phyloP scores from a whole-genome alignment of 2,329 filamentous ascomycete genomes.

The Metarhizium guizhouense region DNA sequence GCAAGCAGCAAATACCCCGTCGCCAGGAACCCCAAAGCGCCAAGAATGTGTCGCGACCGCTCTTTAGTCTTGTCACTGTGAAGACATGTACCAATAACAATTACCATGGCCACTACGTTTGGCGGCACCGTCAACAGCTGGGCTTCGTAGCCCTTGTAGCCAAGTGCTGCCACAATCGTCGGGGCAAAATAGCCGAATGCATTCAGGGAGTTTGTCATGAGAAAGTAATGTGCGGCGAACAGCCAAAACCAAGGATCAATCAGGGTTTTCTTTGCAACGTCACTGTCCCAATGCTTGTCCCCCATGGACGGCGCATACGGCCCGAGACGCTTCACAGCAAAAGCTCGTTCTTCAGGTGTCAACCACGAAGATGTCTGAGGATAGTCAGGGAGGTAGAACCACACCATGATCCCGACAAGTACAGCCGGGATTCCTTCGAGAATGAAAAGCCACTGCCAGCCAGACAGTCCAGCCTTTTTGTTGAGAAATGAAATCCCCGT shows the following conservation, averaged over 20 bases:
- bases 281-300: constrained; percentile 25
- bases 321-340: constrained; percentile 25
- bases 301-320: constrained; percentile 23
- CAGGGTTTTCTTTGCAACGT: constrained; percentile 22
- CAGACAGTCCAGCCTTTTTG: constrained; percentile 35
- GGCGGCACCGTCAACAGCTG: constrained; percentile 27
- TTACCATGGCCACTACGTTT: constrained; percentile 25
- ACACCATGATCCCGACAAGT: constrained; percentile 21
- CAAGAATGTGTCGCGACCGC: constrained; percentile 22
- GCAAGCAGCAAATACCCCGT: constrained; percentile 21
- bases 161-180: constrained; percentile 25
- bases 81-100: constrained; percentile 22
- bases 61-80: constrained; percentile 23
- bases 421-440: constrained; percentile 30
- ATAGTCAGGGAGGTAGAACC: constrained; percentile 23
- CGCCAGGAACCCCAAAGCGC: constrained; percentile 17
- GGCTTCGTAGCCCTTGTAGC: constrained; percentile 22
- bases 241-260: constrained; percentile 25
- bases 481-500: constrained; percentile 37
- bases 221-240: constrained; percentile 20
- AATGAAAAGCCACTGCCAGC: constrained; percentile 55
- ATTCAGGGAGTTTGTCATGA: constrained; percentile 26
- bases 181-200: constrained; percentile 26
- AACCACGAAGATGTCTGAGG: constrained; percentile 25
- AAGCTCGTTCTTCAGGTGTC: constrained; percentile 22